phyloP scores from a whole-genome alignment of 345 rosid species.

The Brassica carinata region DNA sequence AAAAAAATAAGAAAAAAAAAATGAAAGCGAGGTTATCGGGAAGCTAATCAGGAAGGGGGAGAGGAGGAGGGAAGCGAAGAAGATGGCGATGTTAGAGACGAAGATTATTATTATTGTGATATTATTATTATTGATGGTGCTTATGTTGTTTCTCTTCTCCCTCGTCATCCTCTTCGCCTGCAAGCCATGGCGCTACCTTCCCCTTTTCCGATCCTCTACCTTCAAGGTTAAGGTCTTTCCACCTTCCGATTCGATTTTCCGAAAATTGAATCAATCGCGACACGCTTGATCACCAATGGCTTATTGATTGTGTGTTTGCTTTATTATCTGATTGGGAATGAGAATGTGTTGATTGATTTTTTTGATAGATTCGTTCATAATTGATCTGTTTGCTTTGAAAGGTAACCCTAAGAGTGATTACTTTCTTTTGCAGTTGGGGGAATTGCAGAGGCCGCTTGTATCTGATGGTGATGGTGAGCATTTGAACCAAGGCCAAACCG shows the following conservation, averaged over 20 bases:
- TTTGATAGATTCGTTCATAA: not conserved
- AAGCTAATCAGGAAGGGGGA: slow-evolving; percentile 43
- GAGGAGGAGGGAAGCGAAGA: not conserved
- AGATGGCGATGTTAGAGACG: slow-evolving; percentile 5
- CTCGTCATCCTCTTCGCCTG: slow-evolving; percentile 72
- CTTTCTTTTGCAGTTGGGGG: slow-evolving; percentile 49
- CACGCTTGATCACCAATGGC: not conserved
- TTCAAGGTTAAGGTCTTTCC: slow-evolving; percentile 54
- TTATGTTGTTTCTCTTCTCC: slow-evolving; percentile 57
- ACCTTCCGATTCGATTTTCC: slow-evolving; percentile 9
- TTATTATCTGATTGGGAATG: not conserved
- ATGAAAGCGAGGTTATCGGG: slow-evolving; percentile 86
- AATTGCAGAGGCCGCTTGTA: slow-evolving; percentile 77
- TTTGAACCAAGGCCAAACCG: slow-evolving; percentile 48
- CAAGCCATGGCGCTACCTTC: slow-evolving; percentile 87
- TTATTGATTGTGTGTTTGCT: not conserved
- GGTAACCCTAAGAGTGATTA: not conserved
- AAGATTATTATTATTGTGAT: not conserved
- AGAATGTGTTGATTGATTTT: not conserved
- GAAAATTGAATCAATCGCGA: not conserved
- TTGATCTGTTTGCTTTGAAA: not conserved
- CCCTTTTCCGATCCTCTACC: slow-evolving; percentile 47
- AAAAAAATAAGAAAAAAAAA: slow-evolving; percentile 58
- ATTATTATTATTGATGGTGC: not conserved
- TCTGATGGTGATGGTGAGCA: slow-evolving; percentile 53